Base-by-base conservation (phyloP, 2,329 filamentous ascomycete species). In the Diaporthe caulivora region DNA sequence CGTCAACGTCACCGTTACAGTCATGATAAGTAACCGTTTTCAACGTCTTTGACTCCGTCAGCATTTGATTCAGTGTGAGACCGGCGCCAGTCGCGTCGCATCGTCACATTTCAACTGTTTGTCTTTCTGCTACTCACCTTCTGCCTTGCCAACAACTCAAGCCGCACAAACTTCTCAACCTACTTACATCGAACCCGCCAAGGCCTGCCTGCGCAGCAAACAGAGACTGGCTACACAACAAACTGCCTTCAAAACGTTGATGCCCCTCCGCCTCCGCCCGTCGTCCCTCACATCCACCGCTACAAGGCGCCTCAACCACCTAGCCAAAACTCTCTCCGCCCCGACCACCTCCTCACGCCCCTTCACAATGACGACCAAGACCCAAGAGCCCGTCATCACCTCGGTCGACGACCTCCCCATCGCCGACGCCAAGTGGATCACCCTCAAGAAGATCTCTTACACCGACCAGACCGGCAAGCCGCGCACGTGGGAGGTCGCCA, bases 401-500 rank as follows among this genome's bases (percentile, higher is more conserved):
- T 80, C 81, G 67, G 78, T 88, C 71, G 83, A 86, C 17, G 84
- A 88, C 40, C 84, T 91, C 21, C 82, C 85, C 71, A 82, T 85
- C 24, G 79, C 81, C n/a, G 85, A 90, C 73, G 86, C 89, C 0
- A 88, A 86, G 80, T 91, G 89, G 88, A 82, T 90, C 44, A 85
- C 87, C 60, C 86, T 91, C 71, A 84, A 88, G 73, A 88, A 87
- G 75, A 86, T 91, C 78, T 83, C 87, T 51, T 92, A 91, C 82
- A 84, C 84, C 47, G 90, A 92, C 80, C 88, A 90, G 55, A 80
- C 84, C 42, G 88, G 88, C 78, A 85, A 84, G 42, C 76, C 83
- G 13, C 87, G 90, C 73, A 87, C 85, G 5, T 92, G 90, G 90
- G 90, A 92, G 79, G 88, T 88, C 3, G 89, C 88, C 4, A 85